These are phyloP conservation scores for Debaryomyces sp. DNA, from an alignment of 1,139 yeast genomes.

Conservation along the genomic window DNA sequence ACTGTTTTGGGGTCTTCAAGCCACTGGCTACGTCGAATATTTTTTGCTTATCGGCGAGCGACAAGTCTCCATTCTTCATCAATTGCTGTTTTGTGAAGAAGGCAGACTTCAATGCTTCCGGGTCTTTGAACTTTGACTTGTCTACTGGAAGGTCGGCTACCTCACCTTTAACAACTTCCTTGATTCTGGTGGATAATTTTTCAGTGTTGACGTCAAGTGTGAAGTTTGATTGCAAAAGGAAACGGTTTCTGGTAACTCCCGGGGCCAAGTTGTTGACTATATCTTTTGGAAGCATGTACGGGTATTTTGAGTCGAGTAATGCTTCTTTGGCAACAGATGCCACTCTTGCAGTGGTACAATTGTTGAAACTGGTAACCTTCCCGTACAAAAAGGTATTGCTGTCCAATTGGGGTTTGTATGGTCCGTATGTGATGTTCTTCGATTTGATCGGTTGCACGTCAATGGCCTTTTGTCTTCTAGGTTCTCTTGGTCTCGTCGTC, in stretches of 20 bases:
- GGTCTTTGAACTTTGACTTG: slow-evolving; percentile 12
- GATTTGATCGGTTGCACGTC: slow-evolving; percentile 12
- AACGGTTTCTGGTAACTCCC: slow-evolving; percentile 24
- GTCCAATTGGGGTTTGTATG: slow-evolving; percentile 26
- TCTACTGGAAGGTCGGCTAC: slow-evolving; percentile 17
- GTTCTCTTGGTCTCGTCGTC: slow-evolving; percentile 11
- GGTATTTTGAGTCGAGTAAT: slow-evolving; percentile 44
- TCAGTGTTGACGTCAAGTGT: slow-evolving; percentile 28
- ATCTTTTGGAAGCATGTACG: slow-evolving; percentile 42
- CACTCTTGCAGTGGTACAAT: slow-evolving; percentile 37
- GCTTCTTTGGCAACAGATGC: slow-evolving; percentile 46
- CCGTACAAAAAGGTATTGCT: slow-evolving; percentile 44
- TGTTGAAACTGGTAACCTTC: slow-evolving; percentile 35
- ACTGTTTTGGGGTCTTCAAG: slow-evolving; percentile 24
- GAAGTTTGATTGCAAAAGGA: slow-evolving; percentile 38
- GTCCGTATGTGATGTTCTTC: slow-evolving; percentile 18
- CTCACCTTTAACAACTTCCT: slow-evolving; percentile 40
- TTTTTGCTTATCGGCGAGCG: slow-evolving; percentile 28
- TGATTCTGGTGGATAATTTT: slow-evolving; percentile 28
- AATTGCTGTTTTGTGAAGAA: slow-evolving; percentile 23
- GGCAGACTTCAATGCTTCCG: slow-evolving; percentile 19
- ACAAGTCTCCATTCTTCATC: slow-evolving; percentile 36
- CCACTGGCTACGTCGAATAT: slow-evolving; percentile 35
- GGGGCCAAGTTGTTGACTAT: slow-evolving; percentile 30
- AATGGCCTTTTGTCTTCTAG: slow-evolving; percentile 12